Evolutionary conservation across 202 grass and related monocot species (phyloP).

Genomic region (Panicum virgatum): DNA sequence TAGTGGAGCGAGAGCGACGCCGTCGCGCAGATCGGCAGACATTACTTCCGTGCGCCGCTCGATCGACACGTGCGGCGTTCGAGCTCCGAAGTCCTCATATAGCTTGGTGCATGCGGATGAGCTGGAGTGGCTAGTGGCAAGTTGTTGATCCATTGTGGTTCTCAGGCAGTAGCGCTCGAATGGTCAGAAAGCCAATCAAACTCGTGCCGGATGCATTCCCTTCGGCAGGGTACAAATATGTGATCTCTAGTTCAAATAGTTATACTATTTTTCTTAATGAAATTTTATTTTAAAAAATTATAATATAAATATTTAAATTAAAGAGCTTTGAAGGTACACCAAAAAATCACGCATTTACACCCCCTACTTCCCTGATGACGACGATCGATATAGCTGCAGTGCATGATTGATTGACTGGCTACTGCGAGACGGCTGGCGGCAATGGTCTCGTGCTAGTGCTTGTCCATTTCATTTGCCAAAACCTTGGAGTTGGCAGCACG

Average conservation of each 20-base stretch:
- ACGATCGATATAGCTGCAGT: neutral
- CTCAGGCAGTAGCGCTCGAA: too few species aligned
- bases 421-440: neutral
- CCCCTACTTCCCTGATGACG: too few species aligned
- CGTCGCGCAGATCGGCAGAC: neutral
- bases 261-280: too few species aligned
- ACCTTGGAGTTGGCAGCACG: too few species aligned
- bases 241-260: too few species aligned
- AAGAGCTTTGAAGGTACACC: too few species aligned
- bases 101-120: neutral
- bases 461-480: neutral
- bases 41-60: neutral
- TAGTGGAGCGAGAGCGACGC: slow-evolving; percentile 46
- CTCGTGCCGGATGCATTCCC: neutral
- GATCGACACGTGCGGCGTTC: slow-evolving; percentile 32
- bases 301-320: too few species aligned
- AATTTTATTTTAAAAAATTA: too few species aligned
- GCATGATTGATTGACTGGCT: neutral
- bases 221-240: too few species aligned
- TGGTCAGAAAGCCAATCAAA: neutral
- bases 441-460: neutral
- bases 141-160: too few species aligned
- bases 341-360: too few species aligned
- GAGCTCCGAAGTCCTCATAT: neutral
- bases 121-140: neutral